Percentiles rank a stretch among this genome's conserved stretches.
These are phyloP conservation scores for Rhodotorula sp. DNA, from an alignment of 1,284 basidiomycete species.

Conservation along the genomic window DNA sequence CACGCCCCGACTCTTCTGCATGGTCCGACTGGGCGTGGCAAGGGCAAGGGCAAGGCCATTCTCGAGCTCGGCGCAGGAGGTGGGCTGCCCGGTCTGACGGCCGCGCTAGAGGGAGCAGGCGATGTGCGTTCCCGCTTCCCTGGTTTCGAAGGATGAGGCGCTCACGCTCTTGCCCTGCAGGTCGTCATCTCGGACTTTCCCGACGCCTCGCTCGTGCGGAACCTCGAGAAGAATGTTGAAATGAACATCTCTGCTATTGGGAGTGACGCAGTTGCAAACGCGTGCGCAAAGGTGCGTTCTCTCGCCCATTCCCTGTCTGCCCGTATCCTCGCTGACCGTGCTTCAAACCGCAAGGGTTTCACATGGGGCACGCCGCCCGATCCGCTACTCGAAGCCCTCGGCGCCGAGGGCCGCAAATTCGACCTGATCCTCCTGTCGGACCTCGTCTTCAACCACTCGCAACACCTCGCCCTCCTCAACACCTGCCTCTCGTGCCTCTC, in stretches of 20 bases:
- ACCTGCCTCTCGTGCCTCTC: constrained; percentile 64
- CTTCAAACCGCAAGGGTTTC: constrained; percentile 65
- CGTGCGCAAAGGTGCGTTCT: constrained; percentile 55
- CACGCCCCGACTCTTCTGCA: constrained; percentile 29
- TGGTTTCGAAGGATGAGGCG: neutral
- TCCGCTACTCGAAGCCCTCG: constrained; percentile 54
- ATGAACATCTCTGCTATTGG: constrained; percentile 58
- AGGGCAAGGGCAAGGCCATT: constrained; percentile 57
- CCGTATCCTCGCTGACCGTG: neutral
- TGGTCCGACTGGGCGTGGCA: constrained; percentile 52
- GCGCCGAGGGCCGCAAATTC: constrained; percentile 54
- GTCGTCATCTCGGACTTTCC: constrained; percentile 91
- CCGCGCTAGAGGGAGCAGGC: constrained; percentile 66
- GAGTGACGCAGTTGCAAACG: constrained; percentile 52
- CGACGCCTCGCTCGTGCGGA: constrained; percentile 73
- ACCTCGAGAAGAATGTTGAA: constrained; percentile 70
- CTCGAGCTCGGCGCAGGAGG: constrained; percentile 93
- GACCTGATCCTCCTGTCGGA: constrained; percentile 88
- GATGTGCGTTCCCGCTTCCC: constrained; percentile 41
- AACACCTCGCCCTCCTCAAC: constrained; percentile 80
- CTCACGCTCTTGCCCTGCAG: constrained; percentile 49
- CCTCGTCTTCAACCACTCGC: constrained; percentile 71
- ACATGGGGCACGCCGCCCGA: constrained; percentile 78
- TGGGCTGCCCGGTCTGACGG: constrained; percentile 77
- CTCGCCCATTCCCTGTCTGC: neutral